Evolutionary conservation across 495 filamentous ascomycete species (phyloP), one percentile per base, ranked within the genome.

Genomic region (Jackrogersella minutella): DNA sequence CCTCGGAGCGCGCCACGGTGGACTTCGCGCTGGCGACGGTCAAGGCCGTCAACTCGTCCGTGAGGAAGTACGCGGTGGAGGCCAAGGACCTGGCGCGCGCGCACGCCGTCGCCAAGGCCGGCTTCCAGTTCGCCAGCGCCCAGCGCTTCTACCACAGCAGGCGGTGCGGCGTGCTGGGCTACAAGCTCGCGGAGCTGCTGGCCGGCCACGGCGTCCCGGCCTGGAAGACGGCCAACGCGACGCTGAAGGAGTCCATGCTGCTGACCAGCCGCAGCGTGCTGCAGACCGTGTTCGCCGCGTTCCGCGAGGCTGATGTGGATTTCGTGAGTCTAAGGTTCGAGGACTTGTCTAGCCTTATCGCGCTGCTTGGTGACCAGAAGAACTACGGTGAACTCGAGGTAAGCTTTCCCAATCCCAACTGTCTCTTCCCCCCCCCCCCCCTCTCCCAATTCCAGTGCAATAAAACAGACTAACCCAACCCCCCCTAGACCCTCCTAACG

Each of bases 351-450:
- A 81, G 83, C 10, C 78, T 88, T 1, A 79, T 86, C 47, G 80
- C 80, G 1, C 74, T 88, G 0, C 76, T 89, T 1, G 87, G 86
- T 19, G 81, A 84, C 55, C 82, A 88, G 68, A 80, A 85, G 58
- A 83, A 87, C 70, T 86, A 83, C 68, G 73, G 78, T 17, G 85
- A 87, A 47, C 81, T 89, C 1, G 86, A 88, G 76, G 82, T 84
- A 81, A 69, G 74, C 60, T 10, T 21, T 11, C 24, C 51, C 24
- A 22, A 34, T 8, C 26, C 9, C 9, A 40, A 7, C n/a, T n/a
- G n/a, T 26, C 59, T 6, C 31, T 33, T 33, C 10, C 49, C 33
- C 9, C 33, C 11, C 7, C 30, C 1, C 37, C 3, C 8, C 31
- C 30, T 30, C 16, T 34, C 34, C 24, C 36, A 46, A 6, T 26